A percentile compares a stretch with the other conserved stretches of the same genome.
Evolutionary conservation across 495 filamentous ascomycete species (phyloP).

Genomic region (Barbatosphaeria neglecta): DNA sequence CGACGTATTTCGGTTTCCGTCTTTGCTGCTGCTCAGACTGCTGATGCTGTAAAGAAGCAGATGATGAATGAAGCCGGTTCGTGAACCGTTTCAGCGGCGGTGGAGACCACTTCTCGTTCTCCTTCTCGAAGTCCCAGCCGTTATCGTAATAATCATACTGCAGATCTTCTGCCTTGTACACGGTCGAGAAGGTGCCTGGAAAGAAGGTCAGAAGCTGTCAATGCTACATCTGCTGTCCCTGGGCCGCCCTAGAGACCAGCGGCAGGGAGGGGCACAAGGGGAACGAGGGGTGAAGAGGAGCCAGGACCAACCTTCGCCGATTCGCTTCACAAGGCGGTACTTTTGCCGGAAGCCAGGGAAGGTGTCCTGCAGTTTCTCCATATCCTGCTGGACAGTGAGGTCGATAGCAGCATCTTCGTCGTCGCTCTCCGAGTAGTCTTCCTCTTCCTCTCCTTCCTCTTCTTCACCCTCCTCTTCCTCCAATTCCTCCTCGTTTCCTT

Average conservation of each 20-base stretch:
- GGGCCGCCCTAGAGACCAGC: too few species aligned
- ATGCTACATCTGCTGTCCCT: too few species aligned
- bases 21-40: slow-evolving; percentile 13
- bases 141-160: slow-evolving; percentile 74
- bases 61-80: background rate
- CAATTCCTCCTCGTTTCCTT: slow-evolving; percentile 24
- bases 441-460: slow-evolving; percentile 35
- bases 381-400: slow-evolving; percentile 65
- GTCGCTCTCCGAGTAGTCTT: slow-evolving; percentile 34
- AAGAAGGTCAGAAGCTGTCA: background rate
- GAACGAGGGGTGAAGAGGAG: background rate
- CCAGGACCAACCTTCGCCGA: slow-evolving; percentile 69
- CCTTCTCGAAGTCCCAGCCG: slow-evolving; percentile 68
- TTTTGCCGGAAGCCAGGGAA: slow-evolving; percentile 73
- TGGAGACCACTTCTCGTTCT: slow-evolving; percentile 49
- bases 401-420: slow-evolving; percentile 63
- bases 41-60: slow-evolving; percentile 6
- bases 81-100: slow-evolving; percentile 40
- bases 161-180: slow-evolving; percentile 98
- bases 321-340: slow-evolving; percentile 88
- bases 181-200: slow-evolving; percentile 91
- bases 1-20: slow-evolving; percentile 63
- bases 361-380: slow-evolving; percentile 66
- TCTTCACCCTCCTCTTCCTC: slow-evolving; percentile 25
- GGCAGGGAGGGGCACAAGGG: too few species aligned